Base-by-base conservation (phyloP, 331 rosid genomes). In the Acacia pycnantha region DNA sequence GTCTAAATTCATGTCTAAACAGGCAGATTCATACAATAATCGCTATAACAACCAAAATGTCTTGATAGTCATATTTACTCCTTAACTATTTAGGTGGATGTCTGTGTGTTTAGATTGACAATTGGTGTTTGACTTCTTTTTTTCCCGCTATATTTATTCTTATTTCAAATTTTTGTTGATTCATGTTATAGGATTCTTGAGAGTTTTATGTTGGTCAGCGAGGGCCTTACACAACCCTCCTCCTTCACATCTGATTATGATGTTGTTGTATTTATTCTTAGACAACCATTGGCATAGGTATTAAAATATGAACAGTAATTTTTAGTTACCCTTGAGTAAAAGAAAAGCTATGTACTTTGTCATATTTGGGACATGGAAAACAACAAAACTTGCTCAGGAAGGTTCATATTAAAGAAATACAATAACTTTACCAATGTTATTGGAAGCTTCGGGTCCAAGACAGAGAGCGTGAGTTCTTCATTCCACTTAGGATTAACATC, bases 1-100 rank as follows among this genome's bases (percentile, higher is more conserved):
- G 79, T 87, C 76, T 85, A 85, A 95, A 95, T 85, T 93, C 99
- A 66, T 91, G 85, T 78, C 99, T 95, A 91, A 27, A 84, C n/a
- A n/a, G n/a, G n/a, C n/a, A n/a, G n/a, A n/a, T 29, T 29, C 31
- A 29, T 29, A 29, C 31, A 29, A 29, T 29, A 29, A 29, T 29
- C 31, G 2, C 31, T 29, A 29, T 29, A 29, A 29, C 2, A 29
- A 1, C 31, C 31, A 29, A 29, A 29, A 29, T 29, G 31, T 29
- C 31, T 29, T 29, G 31, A 29, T 2, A 29, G 2, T 29, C 31
- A 29, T 29, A 29, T 29, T 29, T 29, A 29, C 31, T 29, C 31
- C 31, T 29, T 2, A 29, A 29, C 1, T 29, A 29, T 29, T 29
- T 29, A 29, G 31, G 2, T 29, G 31, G 31, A 29, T 29, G n/a